Evolutionary conservation across 495 filamentous ascomycete species (phyloP).

Genomic region (Jackrogersella multiformis): DNA sequence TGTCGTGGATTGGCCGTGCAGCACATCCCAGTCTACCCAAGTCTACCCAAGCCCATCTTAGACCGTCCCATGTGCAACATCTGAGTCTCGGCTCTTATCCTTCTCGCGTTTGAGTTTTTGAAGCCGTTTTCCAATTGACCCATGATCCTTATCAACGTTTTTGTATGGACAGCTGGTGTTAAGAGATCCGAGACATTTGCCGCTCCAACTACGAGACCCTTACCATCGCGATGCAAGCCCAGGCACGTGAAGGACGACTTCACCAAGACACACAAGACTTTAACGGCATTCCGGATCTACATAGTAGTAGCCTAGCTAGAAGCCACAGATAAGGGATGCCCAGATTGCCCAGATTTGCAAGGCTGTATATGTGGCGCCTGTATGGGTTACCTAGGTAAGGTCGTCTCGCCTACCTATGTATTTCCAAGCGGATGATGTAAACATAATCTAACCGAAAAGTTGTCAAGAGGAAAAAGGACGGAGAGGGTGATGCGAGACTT

Average conservation of each 20-base stretch:
- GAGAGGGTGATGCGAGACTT: slow-evolving; percentile 5
- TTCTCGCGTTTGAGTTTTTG: background rate
- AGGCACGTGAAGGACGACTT: slow-evolving; percentile 24
- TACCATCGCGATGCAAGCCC: slow-evolving; percentile 19
- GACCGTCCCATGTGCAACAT: slow-evolving; percentile 10
- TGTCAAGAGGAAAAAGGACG: background rate
- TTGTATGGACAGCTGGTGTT: slow-evolving; percentile 1
- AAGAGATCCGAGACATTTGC: slow-evolving; percentile 9
- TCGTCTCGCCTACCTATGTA: no score
- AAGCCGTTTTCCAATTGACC: background rate
- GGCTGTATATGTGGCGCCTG: no score
- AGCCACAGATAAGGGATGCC: background rate
- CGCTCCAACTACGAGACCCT: slow-evolving; percentile 3
- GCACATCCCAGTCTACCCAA: slow-evolving; percentile 24
- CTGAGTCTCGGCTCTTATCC: slow-evolving; percentile 19
- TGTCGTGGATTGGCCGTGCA: slow-evolving; percentile 35
- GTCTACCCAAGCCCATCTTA: background rate
- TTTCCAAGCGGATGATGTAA: slow-evolving; percentile 5
- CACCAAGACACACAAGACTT: slow-evolving; percentile 1
- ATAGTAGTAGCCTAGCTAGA: background rate
- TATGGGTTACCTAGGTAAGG: no score
- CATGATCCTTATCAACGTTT: background rate
- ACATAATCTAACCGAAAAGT: background rate
- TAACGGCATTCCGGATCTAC: slow-evolving; percentile 15
- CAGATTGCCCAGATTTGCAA: no score